Percentiles rank a stretch among this genome's conserved stretches.
Conservation (phyloP, 345 rosid genomes). For the Barbarea vulgaris region DNA sequence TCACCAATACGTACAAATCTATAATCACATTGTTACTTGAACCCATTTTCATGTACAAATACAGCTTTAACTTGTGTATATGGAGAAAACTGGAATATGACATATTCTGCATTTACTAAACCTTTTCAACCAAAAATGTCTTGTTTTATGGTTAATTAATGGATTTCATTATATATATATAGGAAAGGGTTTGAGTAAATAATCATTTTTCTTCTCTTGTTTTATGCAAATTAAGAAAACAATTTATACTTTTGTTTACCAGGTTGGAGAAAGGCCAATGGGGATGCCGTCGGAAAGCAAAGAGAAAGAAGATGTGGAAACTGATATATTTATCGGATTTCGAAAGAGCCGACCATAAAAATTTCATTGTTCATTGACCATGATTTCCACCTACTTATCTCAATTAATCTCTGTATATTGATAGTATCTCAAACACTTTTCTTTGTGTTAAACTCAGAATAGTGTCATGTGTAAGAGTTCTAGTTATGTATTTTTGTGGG, state of each 20-base stretch:
- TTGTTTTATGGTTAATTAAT: background rate
- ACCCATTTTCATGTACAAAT: conserved; percentile 1
- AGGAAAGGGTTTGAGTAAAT: background rate
- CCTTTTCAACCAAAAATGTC: background rate
- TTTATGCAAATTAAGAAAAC: background rate
- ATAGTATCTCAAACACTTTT: background rate
- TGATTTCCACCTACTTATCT: background rate
- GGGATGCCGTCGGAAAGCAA: conserved; percentile 2
- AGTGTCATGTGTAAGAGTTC: background rate
- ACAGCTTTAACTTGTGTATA: background rate
- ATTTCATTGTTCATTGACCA: background rate
- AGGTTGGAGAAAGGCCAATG: conserved; percentile 9
- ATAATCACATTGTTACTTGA: conserved; percentile 2
- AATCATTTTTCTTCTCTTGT: background rate
- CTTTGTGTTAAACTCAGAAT: background rate
- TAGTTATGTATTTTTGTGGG: background rate
- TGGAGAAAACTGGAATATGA: background rate
- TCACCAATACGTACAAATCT: background rate
- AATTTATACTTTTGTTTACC: background rate
- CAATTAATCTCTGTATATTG: background rate
- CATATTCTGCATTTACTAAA: background rate
- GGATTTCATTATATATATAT: background rate
- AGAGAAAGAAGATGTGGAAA: conserved; percentile 47
- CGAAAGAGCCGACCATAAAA: conserved; percentile 33
- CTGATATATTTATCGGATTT: conserved; percentile 53